phyloP scores from a whole-genome alignment of 352 stramenopile genomes.

The Pythium aquatile region DNA sequence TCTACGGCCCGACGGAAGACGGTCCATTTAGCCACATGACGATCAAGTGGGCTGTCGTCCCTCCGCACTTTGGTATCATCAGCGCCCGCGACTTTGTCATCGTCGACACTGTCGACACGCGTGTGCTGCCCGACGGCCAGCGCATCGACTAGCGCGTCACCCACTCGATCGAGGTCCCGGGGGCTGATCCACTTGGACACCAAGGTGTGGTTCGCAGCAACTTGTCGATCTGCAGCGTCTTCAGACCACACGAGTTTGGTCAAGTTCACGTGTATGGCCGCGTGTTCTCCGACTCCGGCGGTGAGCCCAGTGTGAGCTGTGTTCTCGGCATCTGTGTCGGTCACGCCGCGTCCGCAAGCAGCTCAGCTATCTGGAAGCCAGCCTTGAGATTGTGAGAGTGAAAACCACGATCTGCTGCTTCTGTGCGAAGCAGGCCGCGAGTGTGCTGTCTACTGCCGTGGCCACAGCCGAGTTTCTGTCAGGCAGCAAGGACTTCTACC shows the following conservation, averaged over 20 bases:
- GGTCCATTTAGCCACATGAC: conserved; percentile 32
- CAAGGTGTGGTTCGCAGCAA: conserved; percentile 29
- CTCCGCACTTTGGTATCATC: conserved; percentile 30
- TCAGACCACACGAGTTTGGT: conserved; percentile 29
- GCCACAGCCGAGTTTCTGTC: conserved; percentile 8
- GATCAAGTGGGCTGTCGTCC: conserved; percentile 28
- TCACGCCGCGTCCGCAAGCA: conserved; percentile 13
- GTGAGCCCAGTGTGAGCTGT: conserved; percentile 20
- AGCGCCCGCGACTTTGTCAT: conserved; percentile 43
- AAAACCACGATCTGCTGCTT: conserved; percentile 11
- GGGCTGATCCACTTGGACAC: neutral
- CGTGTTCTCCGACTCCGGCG: conserved; percentile 32
- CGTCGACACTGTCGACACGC: conserved; percentile 42
- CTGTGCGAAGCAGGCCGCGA: conserved; percentile 9
- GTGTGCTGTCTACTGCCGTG: neutral
- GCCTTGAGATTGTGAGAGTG: neutral
- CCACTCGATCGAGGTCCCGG: conserved; percentile 37
- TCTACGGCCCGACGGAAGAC: conserved; percentile 30
- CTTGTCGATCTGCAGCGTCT: conserved; percentile 38
- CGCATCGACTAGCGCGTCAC: conserved; percentile 51
- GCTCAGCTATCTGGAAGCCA: conserved; percentile 8
- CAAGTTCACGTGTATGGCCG: conserved; percentile 38
- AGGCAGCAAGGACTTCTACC: neutral
- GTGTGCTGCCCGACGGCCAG: conserved; percentile 31
- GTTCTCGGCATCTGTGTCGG: conserved; percentile 6